phyloP scores from a whole-genome alignment of 345 rosid species.

The Citrus reticulata region DNA sequence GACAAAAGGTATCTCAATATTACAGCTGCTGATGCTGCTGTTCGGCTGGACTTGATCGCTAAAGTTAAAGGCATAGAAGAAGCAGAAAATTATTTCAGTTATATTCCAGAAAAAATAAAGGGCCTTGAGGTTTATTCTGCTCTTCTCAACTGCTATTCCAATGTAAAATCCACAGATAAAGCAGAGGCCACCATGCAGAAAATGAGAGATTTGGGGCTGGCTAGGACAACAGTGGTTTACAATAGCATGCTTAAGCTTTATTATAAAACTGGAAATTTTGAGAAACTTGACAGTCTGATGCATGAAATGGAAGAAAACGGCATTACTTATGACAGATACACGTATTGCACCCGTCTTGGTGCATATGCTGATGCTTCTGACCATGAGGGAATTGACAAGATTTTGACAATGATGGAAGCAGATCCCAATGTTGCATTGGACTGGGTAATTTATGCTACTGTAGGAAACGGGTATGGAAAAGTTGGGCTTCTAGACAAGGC shows the following conservation, averaged over 20 bases:
- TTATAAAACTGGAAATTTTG: constrained; percentile 15
- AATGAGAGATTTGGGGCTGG: constrained; percentile 31
- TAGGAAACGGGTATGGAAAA: constrained; percentile 24
- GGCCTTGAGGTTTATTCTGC: constrained; percentile 21
- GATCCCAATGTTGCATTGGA: constrained; percentile 18
- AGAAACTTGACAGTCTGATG: constrained; percentile 23
- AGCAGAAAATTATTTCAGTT: constrained; percentile 32
- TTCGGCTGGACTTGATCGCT: constrained; percentile 38
- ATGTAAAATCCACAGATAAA: constrained; percentile 25
- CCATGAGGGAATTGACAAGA: constrained; percentile 21
- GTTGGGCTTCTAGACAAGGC: constrained; percentile 28
- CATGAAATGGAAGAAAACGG: constrained; percentile 32
- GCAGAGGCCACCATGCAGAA: constrained; percentile 36
- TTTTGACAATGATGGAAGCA: constrained; percentile 24
- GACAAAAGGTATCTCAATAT: constrained; percentile 20
- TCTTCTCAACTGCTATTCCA: constrained; percentile 38
- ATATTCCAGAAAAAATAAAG: constrained; percentile 16
- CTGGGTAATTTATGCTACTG: constrained; percentile 13
- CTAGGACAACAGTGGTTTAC: neutral
- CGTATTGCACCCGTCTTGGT: constrained; percentile 16
- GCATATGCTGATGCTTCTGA: constrained; percentile 30
- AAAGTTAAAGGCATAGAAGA: constrained; percentile 34
- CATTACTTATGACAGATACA: constrained; percentile 13
- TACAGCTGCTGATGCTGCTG: constrained; percentile 17
- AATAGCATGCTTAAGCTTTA: constrained; percentile 31